These are phyloP conservation scores for Leishmania gerbilli DNA, from an alignment of 208 protist genomes.

Conservation along the genomic window DNA sequence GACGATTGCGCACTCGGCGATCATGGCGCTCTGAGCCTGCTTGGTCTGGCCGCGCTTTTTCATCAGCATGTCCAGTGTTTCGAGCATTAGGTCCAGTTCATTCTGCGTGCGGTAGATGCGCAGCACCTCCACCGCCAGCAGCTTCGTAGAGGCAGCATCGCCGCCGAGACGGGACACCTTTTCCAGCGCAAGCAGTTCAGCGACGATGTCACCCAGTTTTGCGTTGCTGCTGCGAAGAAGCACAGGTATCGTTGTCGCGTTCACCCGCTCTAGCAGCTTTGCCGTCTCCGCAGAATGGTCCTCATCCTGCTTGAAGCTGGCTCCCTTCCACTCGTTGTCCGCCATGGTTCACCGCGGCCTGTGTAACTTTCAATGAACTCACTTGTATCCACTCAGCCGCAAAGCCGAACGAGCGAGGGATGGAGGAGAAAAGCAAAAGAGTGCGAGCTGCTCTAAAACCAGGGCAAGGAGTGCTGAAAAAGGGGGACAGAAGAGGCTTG, in stretches of 20 bases:
- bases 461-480: neutral
- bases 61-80: conserved; percentile 88
- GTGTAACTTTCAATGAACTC: neutral
- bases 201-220: conserved; percentile 76
- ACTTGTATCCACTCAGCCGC: neutral
- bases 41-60: conserved; percentile 95
- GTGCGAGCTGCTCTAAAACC: neutral
- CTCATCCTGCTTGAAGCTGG: conserved; percentile 89
- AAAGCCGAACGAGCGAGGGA: conserved; percentile 4
- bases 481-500: neutral
- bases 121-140: conserved; percentile 88
- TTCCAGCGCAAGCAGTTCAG: conserved; percentile 87
- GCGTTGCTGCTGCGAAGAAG: conserved; percentile 64
- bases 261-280: conserved; percentile 70
- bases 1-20: conserved; percentile 77
- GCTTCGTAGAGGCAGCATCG: conserved; percentile 73
- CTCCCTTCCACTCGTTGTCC: conserved; percentile 86
- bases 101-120: conserved; percentile 85
- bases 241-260: conserved; percentile 74
- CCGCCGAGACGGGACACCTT: conserved; percentile 90
- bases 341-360: conserved; percentile 33
- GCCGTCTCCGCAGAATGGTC: conserved; percentile 74
- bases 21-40: conserved; percentile 92
- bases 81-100: conserved; percentile 82
- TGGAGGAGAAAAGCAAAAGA: neutral